Evolutionary conservation across 306 rosid species (phyloP).

Genomic region (Oxytropis ochrocephala): DNA sequence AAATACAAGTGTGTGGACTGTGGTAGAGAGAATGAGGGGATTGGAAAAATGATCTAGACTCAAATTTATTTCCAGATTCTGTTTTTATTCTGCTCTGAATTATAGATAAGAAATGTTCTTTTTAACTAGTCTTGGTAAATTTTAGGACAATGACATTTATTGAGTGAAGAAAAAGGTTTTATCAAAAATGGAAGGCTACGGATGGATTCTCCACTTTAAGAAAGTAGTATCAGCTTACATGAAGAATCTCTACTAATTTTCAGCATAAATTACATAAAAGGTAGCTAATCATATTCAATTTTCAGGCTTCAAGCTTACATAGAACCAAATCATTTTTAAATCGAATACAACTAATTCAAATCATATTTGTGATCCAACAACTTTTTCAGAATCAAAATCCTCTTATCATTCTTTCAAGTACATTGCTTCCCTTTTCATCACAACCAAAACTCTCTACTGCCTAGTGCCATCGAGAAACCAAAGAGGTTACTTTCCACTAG

Average conservation of each 20-base stretch:
- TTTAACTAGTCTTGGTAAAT: background rate
- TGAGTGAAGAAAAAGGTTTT: too few relatives aligned
- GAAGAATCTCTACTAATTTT: too few relatives aligned
- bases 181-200: too few relatives aligned
- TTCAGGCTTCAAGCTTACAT: too few relatives aligned
- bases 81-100: background rate
- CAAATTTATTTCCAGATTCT: slow-evolving; percentile 8
- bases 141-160: too few relatives aligned
- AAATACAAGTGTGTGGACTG: background rate
- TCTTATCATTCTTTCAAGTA: slow-evolving; percentile 5
- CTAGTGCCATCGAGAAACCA: slow-evolving; percentile 13
- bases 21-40: background rate
- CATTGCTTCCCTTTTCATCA: slow-evolving; percentile 14
- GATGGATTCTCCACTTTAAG: too few relatives aligned
- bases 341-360: slow-evolving; percentile 7
- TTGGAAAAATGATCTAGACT: background rate
- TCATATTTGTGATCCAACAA: slow-evolving; percentile 19
- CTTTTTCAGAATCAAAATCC: slow-evolving; percentile 19
- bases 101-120: background rate
- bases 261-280: too few relatives aligned
- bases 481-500: slow-evolving; percentile 5
- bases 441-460: slow-evolving; percentile 6
- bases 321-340: too few relatives aligned
- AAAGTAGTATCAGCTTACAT: too few relatives aligned
- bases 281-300: too few relatives aligned